phyloP scores from a whole-genome alignment of 2,329 filamentous ascomycete genomes.

The Simplicillium sp. region DNA sequence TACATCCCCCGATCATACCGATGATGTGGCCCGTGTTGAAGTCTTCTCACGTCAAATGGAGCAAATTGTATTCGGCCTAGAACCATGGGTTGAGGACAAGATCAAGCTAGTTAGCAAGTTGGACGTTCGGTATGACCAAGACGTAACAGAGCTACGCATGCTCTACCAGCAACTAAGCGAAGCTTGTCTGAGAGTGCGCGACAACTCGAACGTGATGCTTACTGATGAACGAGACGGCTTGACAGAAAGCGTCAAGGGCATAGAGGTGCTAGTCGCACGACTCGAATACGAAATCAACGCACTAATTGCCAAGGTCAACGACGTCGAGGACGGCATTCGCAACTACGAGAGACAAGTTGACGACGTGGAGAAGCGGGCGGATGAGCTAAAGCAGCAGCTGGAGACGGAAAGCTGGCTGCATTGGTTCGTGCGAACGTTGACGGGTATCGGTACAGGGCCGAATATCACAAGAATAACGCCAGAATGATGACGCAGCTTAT shows the following conservation, averaged over 20 bases:
- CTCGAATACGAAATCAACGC: slow-evolving; percentile 86
- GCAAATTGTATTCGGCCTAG: slow-evolving; percentile 40
- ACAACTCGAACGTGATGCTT: slow-evolving; percentile 59
- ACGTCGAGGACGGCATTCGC: slow-evolving; percentile 73
- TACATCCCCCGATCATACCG: slow-evolving; percentile 13
- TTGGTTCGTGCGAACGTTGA: slow-evolving; percentile 54
- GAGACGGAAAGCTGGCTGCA: slow-evolving; percentile 55
- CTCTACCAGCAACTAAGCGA: slow-evolving; percentile 64
- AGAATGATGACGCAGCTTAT: slow-evolving; percentile 8
- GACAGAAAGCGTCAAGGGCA: slow-evolving; percentile 63
- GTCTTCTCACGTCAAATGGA: slow-evolving; percentile 45
- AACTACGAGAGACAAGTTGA: slow-evolving; percentile 74
- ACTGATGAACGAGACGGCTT: slow-evolving; percentile 59
- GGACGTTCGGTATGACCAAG: slow-evolving; percentile 50
- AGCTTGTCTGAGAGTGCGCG: slow-evolving; percentile 57
- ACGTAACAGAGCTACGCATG: slow-evolving; percentile 55
- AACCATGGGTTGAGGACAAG: slow-evolving; percentile 52
- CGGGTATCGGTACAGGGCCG: slow-evolving; percentile 50
- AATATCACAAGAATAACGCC: slow-evolving; percentile 33
- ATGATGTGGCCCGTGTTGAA: slow-evolving; percentile 31
- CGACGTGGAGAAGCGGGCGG: slow-evolving; percentile 57
- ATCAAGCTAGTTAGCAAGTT: slow-evolving; percentile 47
- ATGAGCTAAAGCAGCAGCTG: slow-evolving; percentile 52
- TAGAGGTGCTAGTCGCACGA: slow-evolving; percentile 74
- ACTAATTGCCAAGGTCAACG: slow-evolving; percentile 70